Conservation (phyloP, 768 basidiomycete species). For the Trichaptum fuscoviolaceum region DNA sequence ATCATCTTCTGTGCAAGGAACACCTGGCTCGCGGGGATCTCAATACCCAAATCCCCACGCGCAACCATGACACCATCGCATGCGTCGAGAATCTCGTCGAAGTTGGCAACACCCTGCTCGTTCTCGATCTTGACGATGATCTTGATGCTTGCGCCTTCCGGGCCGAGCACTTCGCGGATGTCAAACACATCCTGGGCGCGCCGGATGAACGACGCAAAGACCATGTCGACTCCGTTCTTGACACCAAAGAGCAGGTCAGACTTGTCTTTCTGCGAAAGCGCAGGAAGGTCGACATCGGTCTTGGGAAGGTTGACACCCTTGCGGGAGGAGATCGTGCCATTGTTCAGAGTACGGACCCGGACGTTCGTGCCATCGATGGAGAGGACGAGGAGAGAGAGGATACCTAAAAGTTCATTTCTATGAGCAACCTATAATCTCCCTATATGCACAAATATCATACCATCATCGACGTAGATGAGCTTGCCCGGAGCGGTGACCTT, state of each 20-base stretch:
- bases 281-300: constrained; percentile 95
- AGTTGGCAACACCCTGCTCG: constrained; percentile 97
- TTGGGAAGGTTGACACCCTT: constrained; percentile 99
- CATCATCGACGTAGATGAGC: constrained; percentile 96
- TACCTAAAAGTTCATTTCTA: constrained; percentile 42
- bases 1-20: constrained; percentile 99
- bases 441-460: constrained; percentile 32
- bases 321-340: constrained; percentile 87
- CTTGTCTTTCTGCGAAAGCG: constrained; percentile 98
- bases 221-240: constrained; percentile 97
- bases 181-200: constrained; percentile 90
- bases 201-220: constrained; percentile 99
- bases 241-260: constrained; percentile 91
- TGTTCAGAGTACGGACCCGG: constrained; percentile 84
- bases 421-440: neutral
- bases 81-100: constrained; percentile 95
- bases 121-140: constrained; percentile 99
- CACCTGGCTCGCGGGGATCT: constrained; percentile 98
- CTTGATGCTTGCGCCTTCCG: constrained; percentile 94
- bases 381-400: constrained; percentile 89
- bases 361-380: constrained; percentile 79
- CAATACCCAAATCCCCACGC: constrained; percentile 98
- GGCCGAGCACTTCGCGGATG: constrained; percentile 89
- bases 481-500: constrained; percentile 98
- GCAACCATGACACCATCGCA: constrained; percentile 99